A percentile compares a stretch with the other conserved stretches of the same genome.
Conservation (phyloP, 2,329 filamentous ascomycete genomes). For the Alternaria hordeiaustralica region DNA sequence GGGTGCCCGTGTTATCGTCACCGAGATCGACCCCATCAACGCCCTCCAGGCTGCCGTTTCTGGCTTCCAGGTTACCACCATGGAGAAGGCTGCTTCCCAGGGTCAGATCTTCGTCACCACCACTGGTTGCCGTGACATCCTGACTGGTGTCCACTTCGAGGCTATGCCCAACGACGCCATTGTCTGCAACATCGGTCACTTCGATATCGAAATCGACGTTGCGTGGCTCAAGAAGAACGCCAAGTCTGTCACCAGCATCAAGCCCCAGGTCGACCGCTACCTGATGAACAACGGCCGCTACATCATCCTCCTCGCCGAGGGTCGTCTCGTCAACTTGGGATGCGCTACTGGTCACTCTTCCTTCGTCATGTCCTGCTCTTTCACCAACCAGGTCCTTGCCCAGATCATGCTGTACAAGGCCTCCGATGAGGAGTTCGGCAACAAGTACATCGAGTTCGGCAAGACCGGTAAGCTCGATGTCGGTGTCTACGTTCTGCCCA, state of each 20-base stretch:
- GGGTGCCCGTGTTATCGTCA: constrained; percentile 95
- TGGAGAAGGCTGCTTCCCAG: constrained; percentile 89
- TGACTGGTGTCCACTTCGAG: constrained; percentile 90
- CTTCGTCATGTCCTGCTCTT: constrained; percentile 99
- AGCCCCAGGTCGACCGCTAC: constrained; percentile 99
- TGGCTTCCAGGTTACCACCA: constrained; percentile 94
- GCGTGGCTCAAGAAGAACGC: constrained; percentile 99
- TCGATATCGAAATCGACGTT: constrained; percentile 99
- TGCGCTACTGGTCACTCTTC: constrained; percentile 99
- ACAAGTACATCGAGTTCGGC: constrained; percentile 97
- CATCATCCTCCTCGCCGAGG: constrained; percentile 98
- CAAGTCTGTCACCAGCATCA: constrained; percentile 94
- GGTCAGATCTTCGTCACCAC: constrained; percentile 99
- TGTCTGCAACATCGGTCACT: constrained; percentile 99
- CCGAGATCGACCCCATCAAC: constrained; percentile 99
- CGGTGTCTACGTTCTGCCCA: constrained; percentile 95
- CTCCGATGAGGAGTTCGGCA: constrained; percentile 81
- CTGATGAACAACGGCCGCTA: constrained; percentile 90
- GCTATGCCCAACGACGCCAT: constrained; percentile 97
- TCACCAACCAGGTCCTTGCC: constrained; percentile 99
- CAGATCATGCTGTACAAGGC: constrained; percentile 99
- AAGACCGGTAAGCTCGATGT: constrained; percentile 88
- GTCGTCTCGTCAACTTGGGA: constrained; percentile 98
- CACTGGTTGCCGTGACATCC: constrained; percentile 98
- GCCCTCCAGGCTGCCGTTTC: constrained; percentile 98